Percentiles rank a stretch among this genome's conserved stretches.
Conservation (phyloP, 306 rosid genomes). For the Vigna trinervia region DNA sequence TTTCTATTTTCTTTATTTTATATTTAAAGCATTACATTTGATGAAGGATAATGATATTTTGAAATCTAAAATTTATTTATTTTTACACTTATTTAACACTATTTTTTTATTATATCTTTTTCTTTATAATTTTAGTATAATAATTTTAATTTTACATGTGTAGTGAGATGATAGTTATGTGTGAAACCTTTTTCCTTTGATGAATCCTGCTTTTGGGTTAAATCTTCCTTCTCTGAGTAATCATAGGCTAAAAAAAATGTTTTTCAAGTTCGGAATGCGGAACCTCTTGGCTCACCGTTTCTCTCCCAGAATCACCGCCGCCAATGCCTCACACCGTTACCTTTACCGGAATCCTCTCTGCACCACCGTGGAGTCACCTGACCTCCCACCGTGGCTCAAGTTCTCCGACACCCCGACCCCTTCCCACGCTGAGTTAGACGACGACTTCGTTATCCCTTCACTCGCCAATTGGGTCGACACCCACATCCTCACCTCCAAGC, state of each 20-base stretch:
- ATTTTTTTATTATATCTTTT: too few species aligned
- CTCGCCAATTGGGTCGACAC: constrained; percentile 74
- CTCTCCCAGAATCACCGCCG: constrained; percentile 31
- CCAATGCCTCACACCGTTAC: constrained; percentile 29
- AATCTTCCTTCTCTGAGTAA: too few species aligned
- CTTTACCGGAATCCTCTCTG: constrained; percentile 49
- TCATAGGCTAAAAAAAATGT: constrained; percentile 46
- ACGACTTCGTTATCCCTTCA: constrained; percentile 82
- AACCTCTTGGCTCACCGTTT: constrained; percentile 36
- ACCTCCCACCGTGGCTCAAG: constrained; percentile 74
- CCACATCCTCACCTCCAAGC: constrained; percentile 40
- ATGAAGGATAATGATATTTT: too few species aligned
- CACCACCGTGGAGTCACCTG: constrained; percentile 64
- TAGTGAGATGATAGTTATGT: too few species aligned
- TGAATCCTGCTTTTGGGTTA: too few species aligned
- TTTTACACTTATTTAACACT: too few species aligned
- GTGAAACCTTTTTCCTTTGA: too few species aligned
- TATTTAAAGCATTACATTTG: too few species aligned
- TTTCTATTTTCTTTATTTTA: too few species aligned
- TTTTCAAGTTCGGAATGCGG: constrained; percentile 45
- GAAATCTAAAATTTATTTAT: too few species aligned
- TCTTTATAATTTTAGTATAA: too few species aligned
- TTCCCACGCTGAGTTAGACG: constrained; percentile 41
- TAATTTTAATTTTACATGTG: too few species aligned
- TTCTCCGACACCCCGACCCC: constrained; percentile 51